Base-by-base conservation (phyloP, 1,139 yeast genomes). In the Lizanozyma gosingica region DNA sequence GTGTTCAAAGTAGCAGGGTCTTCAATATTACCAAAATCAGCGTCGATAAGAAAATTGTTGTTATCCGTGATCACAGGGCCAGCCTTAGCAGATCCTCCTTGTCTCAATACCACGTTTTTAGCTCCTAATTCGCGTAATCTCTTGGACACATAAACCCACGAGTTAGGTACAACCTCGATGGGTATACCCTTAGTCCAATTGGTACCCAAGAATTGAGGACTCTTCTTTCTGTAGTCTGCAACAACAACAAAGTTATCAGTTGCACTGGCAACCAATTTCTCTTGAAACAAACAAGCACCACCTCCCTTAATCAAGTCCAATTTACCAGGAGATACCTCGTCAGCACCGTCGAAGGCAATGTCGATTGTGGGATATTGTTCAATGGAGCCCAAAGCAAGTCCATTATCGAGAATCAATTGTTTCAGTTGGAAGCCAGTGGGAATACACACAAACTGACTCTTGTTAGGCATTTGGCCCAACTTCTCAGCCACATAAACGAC, bases 41-140 rank as follows among this genome's bases (percentile, higher is more conserved):
- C 95, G 63, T 94, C 99, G 45, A 94, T 76, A 48, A 94, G 74
- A 57, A 88, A 86, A 63, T 90, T 92, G 61, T 90, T 88, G 65
- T 94, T 94, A 60, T 94, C 99, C 35, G 98, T 90, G 45, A 94
- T 84, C n/a, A 88, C 83, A 6, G 98, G 98, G 15, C 99, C 99
- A 4, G 98, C 98, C 64, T 94, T 94, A 34, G 94, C 88, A 42
- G 80, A 67, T 15, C 87, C 90, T 38, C 97, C 98, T 52, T 82
- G 81, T 62, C 99, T 78, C 53, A 94, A 75, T 3, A 59, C 65
- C 18, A 86, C 83, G 4, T 61, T 64, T 41, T 66, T 62, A 18
- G 94, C 92, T 8, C 95, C 95, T 54, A 90, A 60, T 36, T 58
- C 57, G 40, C 61, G 53, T 52, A 92, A 70, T 44, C 87, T 86